phyloP scores from a whole-genome alignment of 164 flowering plant species.

The Sextonia rubra region DNA sequence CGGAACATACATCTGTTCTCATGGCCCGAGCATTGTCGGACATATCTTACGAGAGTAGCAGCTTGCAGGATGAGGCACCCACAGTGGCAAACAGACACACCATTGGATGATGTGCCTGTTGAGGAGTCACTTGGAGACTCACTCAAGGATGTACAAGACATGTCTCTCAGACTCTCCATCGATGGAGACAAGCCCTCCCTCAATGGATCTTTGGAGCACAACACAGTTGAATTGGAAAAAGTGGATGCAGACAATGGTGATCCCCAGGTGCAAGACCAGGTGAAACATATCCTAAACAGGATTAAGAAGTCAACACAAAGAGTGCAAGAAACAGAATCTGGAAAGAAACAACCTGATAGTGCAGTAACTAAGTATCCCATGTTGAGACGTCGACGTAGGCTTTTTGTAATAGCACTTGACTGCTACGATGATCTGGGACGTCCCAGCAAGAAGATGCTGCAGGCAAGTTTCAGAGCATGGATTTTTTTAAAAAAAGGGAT shows the following conservation, averaged over 20 bases:
- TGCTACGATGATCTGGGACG: constrained; percentile 59
- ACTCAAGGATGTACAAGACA: constrained; percentile 82
- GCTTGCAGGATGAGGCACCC: constrained; percentile 93
- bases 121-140: constrained; percentile 80
- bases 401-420: constrained; percentile 78
- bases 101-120: constrained; percentile 47
- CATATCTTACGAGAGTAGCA: constrained; percentile 90
- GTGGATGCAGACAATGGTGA: constrained; percentile 31
- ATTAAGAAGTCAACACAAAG: constrained; percentile 41
- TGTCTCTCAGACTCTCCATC: constrained; percentile 82
- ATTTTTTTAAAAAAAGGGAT: no score
- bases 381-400: constrained; percentile 54
- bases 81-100: constrained; percentile 88
- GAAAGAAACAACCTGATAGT: constrained; percentile 36
- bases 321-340: constrained; percentile 29
- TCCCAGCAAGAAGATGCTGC: constrained; percentile 60
- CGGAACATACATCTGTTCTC: constrained; percentile 90
- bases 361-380: constrained; percentile 51
- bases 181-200: constrained; percentile 77
- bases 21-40: constrained; percentile 98
- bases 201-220: constrained; percentile 45
- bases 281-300: constrained; percentile 58
- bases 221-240: constrained; percentile 20
- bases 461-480: constrained; percentile 4
- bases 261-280: constrained; percentile 66